These are phyloP conservation scores for Periglandula ipomoeae DNA, from an alignment of 2,329 filamentous ascomycete genomes.

Conservation along the genomic window DNA sequence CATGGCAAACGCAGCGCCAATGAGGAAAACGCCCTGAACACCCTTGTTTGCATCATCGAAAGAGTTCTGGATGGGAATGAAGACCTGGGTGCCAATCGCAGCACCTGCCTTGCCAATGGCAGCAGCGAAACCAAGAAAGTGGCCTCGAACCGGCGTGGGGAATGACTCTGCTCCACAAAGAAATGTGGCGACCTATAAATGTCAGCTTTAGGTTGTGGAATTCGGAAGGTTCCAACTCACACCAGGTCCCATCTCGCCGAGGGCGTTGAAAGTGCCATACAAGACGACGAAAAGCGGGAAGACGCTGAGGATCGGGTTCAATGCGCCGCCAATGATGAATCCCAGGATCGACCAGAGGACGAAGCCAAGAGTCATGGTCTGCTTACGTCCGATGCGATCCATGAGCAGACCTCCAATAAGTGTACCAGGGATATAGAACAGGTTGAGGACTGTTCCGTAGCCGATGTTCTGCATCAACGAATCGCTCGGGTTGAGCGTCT, in stretches of 20 bases:
- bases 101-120: slow-evolving; percentile 69
- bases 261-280: too few relatives aligned
- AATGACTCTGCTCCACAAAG: too few relatives aligned
- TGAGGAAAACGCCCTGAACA: too few relatives aligned
- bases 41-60: too few relatives aligned
- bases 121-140: slow-evolving; percentile 62
- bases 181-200: too few relatives aligned
- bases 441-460: slow-evolving; percentile 15
- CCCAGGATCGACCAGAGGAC: slow-evolving; percentile 28
- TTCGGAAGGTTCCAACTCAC: too few relatives aligned
- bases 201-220: too few relatives aligned
- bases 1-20: slow-evolving; percentile 70
- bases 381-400: slow-evolving; percentile 28
- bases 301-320: slow-evolving; percentile 34
- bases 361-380: slow-evolving; percentile 16
- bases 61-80: slow-evolving; percentile 60
- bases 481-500: slow-evolving; percentile 12
- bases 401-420: slow-evolving; percentile 30
- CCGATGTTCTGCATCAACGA: slow-evolving; percentile 14
- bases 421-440: slow-evolving; percentile 14
- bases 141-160: too few relatives aligned
- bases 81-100: slow-evolving; percentile 78
- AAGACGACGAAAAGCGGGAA: slow-evolving; percentile 43
- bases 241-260: too few relatives aligned
- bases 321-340: slow-evolving; percentile 39